Evolutionary conservation across 495 filamentous ascomycete species (phyloP), one percentile per base, ranked within the genome.

Genomic region (Aspergillus egyptiacus): DNA sequence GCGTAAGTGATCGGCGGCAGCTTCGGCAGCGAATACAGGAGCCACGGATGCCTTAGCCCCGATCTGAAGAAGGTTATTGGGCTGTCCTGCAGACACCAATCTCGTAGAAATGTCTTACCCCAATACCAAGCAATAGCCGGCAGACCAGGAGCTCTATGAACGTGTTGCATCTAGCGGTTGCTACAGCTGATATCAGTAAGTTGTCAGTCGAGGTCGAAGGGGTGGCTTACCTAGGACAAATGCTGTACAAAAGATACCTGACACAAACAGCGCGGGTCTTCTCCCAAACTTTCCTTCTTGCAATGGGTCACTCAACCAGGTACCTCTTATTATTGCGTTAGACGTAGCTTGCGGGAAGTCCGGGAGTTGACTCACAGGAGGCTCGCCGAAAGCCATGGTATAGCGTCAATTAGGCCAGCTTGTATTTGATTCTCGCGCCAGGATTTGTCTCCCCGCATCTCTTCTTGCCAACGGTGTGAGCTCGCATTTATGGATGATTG

Each of bases 11-110:
- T 85, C 82, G 1, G 82, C 84, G 3, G 75, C 70, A 56, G 80
- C 85, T 54, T 90, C 86, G 1, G 83, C 84, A 3, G 84, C 78
- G 58, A 78, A 87, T 23, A 90, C 76, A 1, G 13, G 85, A 80
- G 84, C 80, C 44, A 64, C 66, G 30, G 55, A 59, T 18, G 56
- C 72, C 55, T 74, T 71, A 13, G 59, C 46, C 33, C 84, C 84
- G 70, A 87, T 85, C 56, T 64, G 27, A 7, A 43, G 2, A 17
- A 34, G 17, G 14, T 37, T 18, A 2, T 19, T 36, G 15, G 18
- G 10, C 31, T 44, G 18, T 39, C 28, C 19, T 20, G 14, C 13
- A 9, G 10, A 6, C 2, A 14, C 42, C 2, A 9, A 2, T 15
- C 24, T 22, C 1, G 36, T 17, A 1, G 6, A 11, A 2, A 24